Base-by-base conservation (phyloP, 495 filamentous ascomycete genomes). In the Choiromyces venosus region DNA sequence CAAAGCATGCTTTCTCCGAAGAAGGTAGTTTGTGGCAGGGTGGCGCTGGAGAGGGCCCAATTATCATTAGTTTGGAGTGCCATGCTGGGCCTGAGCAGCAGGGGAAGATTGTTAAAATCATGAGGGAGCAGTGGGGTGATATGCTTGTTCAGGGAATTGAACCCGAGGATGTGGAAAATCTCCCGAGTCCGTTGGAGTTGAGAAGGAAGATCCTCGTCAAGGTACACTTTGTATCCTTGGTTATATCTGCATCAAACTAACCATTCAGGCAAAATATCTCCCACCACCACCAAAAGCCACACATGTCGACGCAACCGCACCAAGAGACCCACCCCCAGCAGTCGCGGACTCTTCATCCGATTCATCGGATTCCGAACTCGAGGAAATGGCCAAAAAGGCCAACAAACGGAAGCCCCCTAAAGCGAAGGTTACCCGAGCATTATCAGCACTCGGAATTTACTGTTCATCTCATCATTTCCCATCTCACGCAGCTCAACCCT, bases 31-130 rank as follows among this genome's bases (percentile, higher is more conserved):
- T 36, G 1, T 77, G 75, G 75, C 84, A 89, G 9, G 86, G 84
- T 4, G 71, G 71, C 10, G 65, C 71, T 25, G 89, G 85, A 40
- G 90, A 96, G 68, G 83, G 94, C 0, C 94, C 94, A 0, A 84
- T 98, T 1, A 93, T 98, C 46, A 88, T 97, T 73, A 95, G 92
- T 76, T 84, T 98, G 12, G 94, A 98, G 81, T 92, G 97, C 0
- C 94, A 97, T 83, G 92, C 91, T 39, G 85, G 85, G 73, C 81
- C 86, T 0, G 87, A 89, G 64, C 94, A 97, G 80, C 94, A 97
- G 79, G 88, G 91, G 76, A 88, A 88, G 19, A 97, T 97, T 91
- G 92, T 96, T 0, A 86, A 92, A 69, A 97, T 97, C 74, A 97
- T 97, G 86, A 85, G 87, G 67, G 86, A 94, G 66, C 88, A 88